Evolutionary conservation across 306 rosid species (phyloP).

Genomic region (Astragalus glycyphyllos): DNA sequence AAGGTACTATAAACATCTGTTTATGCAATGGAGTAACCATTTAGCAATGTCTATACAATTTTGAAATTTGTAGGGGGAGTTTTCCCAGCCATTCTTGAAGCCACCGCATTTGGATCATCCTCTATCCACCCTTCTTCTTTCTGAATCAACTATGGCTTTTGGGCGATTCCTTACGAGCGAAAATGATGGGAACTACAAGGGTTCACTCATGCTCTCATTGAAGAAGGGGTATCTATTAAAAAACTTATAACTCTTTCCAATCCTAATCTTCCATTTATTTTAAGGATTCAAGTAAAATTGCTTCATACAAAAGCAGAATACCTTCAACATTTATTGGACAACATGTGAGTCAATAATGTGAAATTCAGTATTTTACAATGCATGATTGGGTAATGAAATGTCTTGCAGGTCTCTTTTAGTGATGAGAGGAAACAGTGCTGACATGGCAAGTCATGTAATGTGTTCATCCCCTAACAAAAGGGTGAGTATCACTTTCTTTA

Average conservation of each 20-base stretch:
- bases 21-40: conserved; percentile 37
- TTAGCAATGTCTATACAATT: conserved; percentile 24
- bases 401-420: conserved; percentile 78
- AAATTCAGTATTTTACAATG: not conserved
- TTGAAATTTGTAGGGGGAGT: conserved; percentile 67
- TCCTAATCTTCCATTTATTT: conserved; percentile 23
- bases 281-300: conserved; percentile 27
- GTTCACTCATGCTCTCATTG: conserved; percentile 84
- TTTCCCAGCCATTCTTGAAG: conserved; percentile 93
- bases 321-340: conserved; percentile 14
- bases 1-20: conserved; percentile 34
- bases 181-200: conserved; percentile 89
- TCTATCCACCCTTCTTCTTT: conserved; percentile 78
- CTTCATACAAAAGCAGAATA: conserved; percentile 34
- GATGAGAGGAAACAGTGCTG: conserved; percentile 89
- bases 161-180: conserved; percentile 84
- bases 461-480: conserved; percentile 71
- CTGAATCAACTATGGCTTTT: conserved; percentile 90
- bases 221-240: conserved; percentile 71
- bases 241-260: conserved; percentile 26
- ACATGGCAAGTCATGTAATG: conserved; percentile 83
- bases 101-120: conserved; percentile 99
- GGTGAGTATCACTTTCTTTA: conserved; percentile 74
- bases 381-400: conserved; percentile 27
- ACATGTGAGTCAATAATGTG: conserved; percentile 24